Conservation (phyloP, 2,329 filamentous ascomycete genomes). For the Rhinocladiella mackenziei region DNA sequence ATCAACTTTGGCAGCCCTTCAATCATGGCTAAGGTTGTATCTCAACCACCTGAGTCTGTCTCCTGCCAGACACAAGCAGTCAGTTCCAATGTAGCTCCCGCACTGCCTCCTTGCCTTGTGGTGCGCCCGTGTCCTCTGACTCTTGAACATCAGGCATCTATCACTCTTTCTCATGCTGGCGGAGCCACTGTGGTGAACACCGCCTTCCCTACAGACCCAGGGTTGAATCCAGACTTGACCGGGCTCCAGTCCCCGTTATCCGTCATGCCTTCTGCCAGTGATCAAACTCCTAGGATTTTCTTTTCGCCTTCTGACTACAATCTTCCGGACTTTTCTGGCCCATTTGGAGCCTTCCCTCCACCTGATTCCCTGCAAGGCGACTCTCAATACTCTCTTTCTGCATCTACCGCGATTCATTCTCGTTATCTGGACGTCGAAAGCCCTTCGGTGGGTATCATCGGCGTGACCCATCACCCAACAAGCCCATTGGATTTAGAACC, state of each 20-base stretch:
- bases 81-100: constrained; percentile 17
- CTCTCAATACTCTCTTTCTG: constrained; percentile 10
- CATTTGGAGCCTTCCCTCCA: constrained; percentile 7
- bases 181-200: constrained; percentile 14
- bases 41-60: constrained; percentile 8
- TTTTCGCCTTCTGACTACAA: constrained; percentile 6
- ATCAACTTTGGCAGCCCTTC: neutral
- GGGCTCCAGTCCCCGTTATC: constrained; percentile 17
- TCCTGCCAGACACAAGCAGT: constrained; percentile 2
- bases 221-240: constrained; percentile 18
- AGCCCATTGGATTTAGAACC: neutral
- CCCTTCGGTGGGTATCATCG: constrained; percentile 2
- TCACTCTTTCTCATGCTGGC: constrained; percentile 18
- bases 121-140: constrained; percentile 7
- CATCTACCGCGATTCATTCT: constrained; percentile 5
- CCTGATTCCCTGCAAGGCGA: constrained; percentile 9
- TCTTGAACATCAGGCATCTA: constrained; percentile 11
- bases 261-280: constrained; percentile 11
- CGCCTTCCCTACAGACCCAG: constrained; percentile 14
- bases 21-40: constrained; percentile 6
- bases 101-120: constrained; percentile 14
- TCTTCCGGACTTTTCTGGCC: constrained; percentile 7
- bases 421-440: constrained; percentile 1
- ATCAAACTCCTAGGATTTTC: constrained; percentile 9
- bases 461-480: constrained; percentile 15